Base-by-base conservation (phyloP, 2,329 filamentous ascomycete species). In the Thielaviopsis punctulata region DNA sequence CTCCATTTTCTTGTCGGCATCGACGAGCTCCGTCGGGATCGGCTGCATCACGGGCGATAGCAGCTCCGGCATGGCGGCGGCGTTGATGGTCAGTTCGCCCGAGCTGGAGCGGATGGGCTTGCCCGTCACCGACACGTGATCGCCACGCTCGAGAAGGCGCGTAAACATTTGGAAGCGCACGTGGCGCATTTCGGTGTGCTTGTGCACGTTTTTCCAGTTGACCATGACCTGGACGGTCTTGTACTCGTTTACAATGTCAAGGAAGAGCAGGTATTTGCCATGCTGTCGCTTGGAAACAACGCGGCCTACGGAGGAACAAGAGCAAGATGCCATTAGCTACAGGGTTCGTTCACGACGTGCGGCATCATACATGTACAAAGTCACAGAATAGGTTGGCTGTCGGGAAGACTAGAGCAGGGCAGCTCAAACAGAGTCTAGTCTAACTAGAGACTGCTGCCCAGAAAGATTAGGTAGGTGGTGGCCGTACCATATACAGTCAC, bases 241-340 rank as follows among this genome's bases (percentile, higher is more conserved):
- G 53, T 80, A 82, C 62, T 86, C 79, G 63, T 87, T 80, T 58
- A 80, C 72, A 48, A 96, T 69, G 66, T 92, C 84, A 58, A 95
- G 65, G 65, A 98, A 98, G 57, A 87, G 72, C 59, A 98, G 79
- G 66, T 84, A 86, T 59, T 78, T 81, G 58, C 89, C 82, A 52
- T 79, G 75, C 47, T 77, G 71, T 56, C 86, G 84, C 62, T 84
- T 76, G 46, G 80, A 80, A 60, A 75, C 73, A 57, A 95, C 73
- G 63, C 87, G 86, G 65, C 88, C 86, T 81, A 55, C 53, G 55
- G 30, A 52, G 53, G 49, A 58, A 58, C 54, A 59, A 41, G 69
- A 63, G 50, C 25, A 48, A 48, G 36, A 54, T 30, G 48, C 52
- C 24, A 51, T 54, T 54, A 54, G 52, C 52, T 51, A 51, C 48